phyloP scores from a whole-genome alignment of 139 green algal species.

The Nannochloris sp. region DNA sequence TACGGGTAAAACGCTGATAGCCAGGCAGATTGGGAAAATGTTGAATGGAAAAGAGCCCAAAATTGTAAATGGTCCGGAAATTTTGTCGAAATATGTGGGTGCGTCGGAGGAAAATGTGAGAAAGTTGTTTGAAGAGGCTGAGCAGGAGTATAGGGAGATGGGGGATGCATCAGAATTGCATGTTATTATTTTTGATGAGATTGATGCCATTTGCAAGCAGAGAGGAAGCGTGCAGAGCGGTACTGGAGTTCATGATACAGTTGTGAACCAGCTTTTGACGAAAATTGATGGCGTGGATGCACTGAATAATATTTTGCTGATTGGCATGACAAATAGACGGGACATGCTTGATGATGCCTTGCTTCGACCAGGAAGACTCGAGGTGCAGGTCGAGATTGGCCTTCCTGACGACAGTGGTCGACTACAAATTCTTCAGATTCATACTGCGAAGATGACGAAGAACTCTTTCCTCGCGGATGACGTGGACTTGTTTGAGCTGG shows the following conservation, averaged over 20 bases:
- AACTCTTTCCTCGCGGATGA: constrained; percentile 83
- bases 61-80: constrained; percentile 66
- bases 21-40: constrained; percentile 98
- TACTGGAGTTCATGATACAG: constrained; percentile 88
- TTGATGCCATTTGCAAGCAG: constrained; percentile 97
- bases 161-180: constrained; percentile 76
- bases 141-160: constrained; percentile 7
- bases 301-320: constrained; percentile 99
- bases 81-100: constrained; percentile 93
- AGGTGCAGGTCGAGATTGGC: constrained; percentile 96
- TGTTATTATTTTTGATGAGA: constrained; percentile 99
- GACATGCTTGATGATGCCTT: constrained; percentile 99
- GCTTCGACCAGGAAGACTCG: constrained; percentile 85
- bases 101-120: constrained; percentile 95
- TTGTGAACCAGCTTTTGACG: constrained; percentile 99
- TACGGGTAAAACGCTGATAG: constrained; percentile 97
- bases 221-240: constrained; percentile 71
- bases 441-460: constrained; percentile 70
- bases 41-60: constrained; percentile 98
- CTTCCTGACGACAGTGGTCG: constrained; percentile 87
- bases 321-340: constrained; percentile 87
- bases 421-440: constrained; percentile 88
- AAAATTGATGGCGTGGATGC: constrained; percentile 99
- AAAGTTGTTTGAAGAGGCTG: constrained; percentile 73
- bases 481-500: constrained; percentile 80